These are phyloP conservation scores for Tephrocybe sp. DNA, from an alignment of 768 basidiomycete genomes.

Conservation along the genomic window DNA sequence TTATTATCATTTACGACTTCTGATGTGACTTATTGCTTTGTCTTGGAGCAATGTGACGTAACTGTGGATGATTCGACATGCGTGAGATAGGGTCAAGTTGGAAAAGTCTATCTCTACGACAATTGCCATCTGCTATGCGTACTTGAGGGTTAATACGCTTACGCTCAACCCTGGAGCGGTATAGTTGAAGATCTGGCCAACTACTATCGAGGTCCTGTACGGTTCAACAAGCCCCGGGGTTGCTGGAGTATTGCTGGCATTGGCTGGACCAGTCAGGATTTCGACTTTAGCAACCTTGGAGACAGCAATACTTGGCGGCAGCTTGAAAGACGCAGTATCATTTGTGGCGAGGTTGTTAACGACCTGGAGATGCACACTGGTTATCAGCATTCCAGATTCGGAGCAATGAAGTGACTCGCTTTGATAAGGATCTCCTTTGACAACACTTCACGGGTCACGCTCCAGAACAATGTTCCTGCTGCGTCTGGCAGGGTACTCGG, in stretches of 20 bases:
- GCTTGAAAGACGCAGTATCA: background rate
- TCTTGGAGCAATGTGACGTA: background rate
- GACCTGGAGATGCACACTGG: background rate
- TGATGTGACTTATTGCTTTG: background rate
- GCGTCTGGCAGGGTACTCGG: constrained; percentile 1
- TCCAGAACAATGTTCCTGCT: constrained; percentile 4
- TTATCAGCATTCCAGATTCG: background rate
- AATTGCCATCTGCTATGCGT: background rate
- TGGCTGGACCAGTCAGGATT: constrained; percentile 1
- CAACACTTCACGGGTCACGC: constrained; percentile 1
- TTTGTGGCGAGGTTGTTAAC: background rate
- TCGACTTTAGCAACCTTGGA: background rate
- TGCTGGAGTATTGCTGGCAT: background rate
- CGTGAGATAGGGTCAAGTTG: no score
- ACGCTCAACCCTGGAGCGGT: background rate
- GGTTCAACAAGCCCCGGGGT: constrained; percentile 3
- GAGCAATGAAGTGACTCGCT: background rate
- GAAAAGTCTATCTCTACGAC: no score
- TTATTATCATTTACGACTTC: background rate
- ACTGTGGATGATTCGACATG: background rate
- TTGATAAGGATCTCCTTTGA: constrained; percentile 4
- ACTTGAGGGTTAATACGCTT: background rate
- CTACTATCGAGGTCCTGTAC: background rate
- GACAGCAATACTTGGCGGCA: background rate
- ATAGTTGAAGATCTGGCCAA: constrained; percentile 1